Conservation (phyloP, 2,329 filamentous ascomycete species). For the Juglanconis juglandina region DNA sequence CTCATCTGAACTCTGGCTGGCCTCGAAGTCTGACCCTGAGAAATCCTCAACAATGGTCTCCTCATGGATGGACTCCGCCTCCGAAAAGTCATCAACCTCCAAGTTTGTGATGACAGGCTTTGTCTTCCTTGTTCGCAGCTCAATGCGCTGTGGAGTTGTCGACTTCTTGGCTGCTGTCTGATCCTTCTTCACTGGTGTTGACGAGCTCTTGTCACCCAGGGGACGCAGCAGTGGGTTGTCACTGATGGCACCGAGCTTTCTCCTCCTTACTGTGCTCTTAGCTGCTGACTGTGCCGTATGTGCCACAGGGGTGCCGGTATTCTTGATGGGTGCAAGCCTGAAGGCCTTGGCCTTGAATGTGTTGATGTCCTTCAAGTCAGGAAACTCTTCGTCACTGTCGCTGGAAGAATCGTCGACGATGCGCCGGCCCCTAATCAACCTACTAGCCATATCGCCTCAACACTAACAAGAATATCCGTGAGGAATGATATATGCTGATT, state of each 20-base stretch:
- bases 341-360: neutral
- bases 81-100: neutral
- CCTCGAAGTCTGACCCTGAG: conserved; percentile 10
- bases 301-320: neutral
- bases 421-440: conserved; percentile 3
- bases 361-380: conserved; percentile 33
- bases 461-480: neutral
- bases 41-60: conserved; percentile 16
- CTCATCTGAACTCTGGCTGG: neutral
- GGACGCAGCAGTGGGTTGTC: conserved; percentile 12
- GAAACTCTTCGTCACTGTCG: conserved; percentile 39
- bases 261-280: conserved; percentile 9
- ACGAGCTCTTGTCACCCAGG: neutral
- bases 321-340: neutral
- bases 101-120: neutral
- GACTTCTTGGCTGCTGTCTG: neutral
- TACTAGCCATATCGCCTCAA: conserved; percentile 5
- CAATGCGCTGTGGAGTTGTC: conserved; percentile 4
- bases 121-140: conserved; percentile 1
- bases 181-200: neutral
- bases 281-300: neutral
- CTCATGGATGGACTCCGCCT: conserved; percentile 12
- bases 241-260: conserved; percentile 9
- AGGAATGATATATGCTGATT: neutral
- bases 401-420: conserved; percentile 24